These are phyloP conservation scores for Castanea sativa DNA, from an alignment of 306 rosid species.

Conservation along the genomic window DNA sequence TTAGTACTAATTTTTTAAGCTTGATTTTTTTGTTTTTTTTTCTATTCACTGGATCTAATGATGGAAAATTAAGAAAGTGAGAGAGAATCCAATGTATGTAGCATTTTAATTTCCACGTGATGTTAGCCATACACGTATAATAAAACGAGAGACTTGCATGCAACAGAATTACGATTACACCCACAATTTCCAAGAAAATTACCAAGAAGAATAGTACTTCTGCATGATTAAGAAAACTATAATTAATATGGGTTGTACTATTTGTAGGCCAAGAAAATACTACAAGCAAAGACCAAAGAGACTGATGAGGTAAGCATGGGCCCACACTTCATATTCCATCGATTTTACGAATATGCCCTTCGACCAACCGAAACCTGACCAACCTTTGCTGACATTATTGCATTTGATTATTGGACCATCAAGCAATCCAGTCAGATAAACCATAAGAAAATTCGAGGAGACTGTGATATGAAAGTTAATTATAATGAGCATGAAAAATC, in stretches of 20 bases:
- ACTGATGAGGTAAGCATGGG: neutral
- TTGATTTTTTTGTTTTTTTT: too few relatives aligned
- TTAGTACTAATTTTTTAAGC: too few relatives aligned
- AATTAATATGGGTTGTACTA: neutral
- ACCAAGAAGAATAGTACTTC: too few relatives aligned
- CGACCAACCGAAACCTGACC: neutral
- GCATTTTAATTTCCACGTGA: too few relatives aligned
- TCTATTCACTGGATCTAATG: too few relatives aligned
- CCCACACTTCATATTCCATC: conserved; percentile 13
- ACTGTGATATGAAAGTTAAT: neutral
- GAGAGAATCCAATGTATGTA: too few relatives aligned
- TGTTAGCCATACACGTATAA: neutral
- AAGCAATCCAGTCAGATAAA: neutral
- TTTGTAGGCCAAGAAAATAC: neutral
- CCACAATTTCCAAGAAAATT: neutral
- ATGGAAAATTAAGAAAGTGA: too few relatives aligned
- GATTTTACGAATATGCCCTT: conserved; percentile 22
- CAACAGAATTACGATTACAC: neutral
- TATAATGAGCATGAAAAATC: neutral
- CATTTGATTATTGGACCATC: neutral
- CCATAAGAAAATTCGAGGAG: neutral
- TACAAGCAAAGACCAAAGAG: neutral
- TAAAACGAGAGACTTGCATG: neutral
- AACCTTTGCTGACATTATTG: neutral
- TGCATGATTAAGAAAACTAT: too few relatives aligned